These are phyloP conservation scores for Tuber borchii DNA, from an alignment of 495 filamentous ascomycete genomes.

Conservation along the genomic window DNA sequence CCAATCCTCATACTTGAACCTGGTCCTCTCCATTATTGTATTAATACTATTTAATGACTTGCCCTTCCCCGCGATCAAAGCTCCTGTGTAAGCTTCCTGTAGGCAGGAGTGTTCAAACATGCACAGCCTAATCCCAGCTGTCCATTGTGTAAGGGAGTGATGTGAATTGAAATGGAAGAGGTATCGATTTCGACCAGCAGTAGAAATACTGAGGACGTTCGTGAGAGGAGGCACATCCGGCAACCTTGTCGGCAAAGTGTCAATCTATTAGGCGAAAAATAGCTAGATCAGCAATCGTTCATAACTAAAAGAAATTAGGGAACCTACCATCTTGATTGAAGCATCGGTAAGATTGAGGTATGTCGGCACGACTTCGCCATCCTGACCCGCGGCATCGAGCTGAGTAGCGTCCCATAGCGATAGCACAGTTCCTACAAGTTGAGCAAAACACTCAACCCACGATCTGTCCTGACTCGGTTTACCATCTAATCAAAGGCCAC, in stretches of 20 bases:
- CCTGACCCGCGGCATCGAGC: constrained; percentile 76
- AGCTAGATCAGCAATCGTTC: not conserved
- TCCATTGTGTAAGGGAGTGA: constrained; percentile 92
- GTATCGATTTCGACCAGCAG: constrained; percentile 90
- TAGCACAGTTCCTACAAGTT: constrained; percentile 87
- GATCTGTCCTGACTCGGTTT: constrained; percentile 75
- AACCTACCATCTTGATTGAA: constrained; percentile 84
- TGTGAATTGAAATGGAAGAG: constrained; percentile 91
- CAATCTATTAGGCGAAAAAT: constrained; percentile 55
- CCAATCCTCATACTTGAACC: constrained; percentile 81
- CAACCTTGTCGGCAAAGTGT: constrained; percentile 75
- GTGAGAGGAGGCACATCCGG: constrained; percentile 69
- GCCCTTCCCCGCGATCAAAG: constrained; percentile 90
- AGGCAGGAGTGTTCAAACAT: constrained; percentile 92
- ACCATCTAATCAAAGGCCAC: constrained; percentile 55
- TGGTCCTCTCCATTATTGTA: constrained; percentile 70
- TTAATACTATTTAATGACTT: constrained; percentile 80
- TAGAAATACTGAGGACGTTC: constrained; percentile 91
- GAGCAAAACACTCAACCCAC: constrained; percentile 96
- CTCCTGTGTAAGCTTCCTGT: constrained; percentile 94
- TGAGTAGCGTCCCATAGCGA: constrained; percentile 94
- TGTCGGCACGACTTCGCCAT: constrained; percentile 81
- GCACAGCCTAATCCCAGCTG: constrained; percentile 83
- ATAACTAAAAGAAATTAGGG: not conserved
- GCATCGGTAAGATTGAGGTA: constrained; percentile 97